Evolutionary conservation across 306 rosid species (phyloP).

Genomic region (Leucaena leucocephala): DNA sequence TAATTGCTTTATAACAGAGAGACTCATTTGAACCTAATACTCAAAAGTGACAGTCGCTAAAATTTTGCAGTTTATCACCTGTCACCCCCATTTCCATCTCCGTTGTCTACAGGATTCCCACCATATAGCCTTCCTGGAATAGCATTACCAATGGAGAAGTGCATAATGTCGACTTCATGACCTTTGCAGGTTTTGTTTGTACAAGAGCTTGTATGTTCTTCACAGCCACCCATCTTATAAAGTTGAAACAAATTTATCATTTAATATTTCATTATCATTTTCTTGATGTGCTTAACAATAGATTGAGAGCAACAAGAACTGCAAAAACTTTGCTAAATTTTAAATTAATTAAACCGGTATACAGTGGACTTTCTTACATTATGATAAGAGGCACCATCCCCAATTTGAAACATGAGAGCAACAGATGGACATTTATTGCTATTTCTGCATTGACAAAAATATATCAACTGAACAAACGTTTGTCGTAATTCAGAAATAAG

Average conservation of each 20-base stretch:
- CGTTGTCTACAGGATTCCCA: constrained; percentile 70
- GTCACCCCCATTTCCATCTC: constrained; percentile 79
- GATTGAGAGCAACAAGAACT: constrained; percentile 26
- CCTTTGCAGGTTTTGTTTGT: constrained; percentile 86
- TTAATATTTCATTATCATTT: constrained; percentile 26
- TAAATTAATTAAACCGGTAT: constrained; percentile 1
- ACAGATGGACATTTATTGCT: constrained; percentile 83
- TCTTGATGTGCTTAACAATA: neutral
- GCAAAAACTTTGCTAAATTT: neutral
- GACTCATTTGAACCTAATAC: constrained; percentile 32
- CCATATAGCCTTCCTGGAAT: constrained; percentile 95
- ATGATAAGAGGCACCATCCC: constrained; percentile 79
- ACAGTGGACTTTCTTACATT: constrained; percentile 52
- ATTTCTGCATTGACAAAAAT: constrained; percentile 54
- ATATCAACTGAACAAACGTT: constrained; percentile 35
- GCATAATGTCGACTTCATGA: constrained; percentile 94
- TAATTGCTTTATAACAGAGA: neutral
- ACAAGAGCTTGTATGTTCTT: constrained; percentile 68
- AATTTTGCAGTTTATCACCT: constrained; percentile 54
- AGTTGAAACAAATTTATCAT: constrained; percentile 25
- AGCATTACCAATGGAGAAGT: constrained; percentile 91
- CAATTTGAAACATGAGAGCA: constrained; percentile 94
- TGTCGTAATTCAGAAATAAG: constrained; percentile 7
- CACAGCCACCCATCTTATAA: constrained; percentile 93
- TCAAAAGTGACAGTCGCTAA: constrained; percentile 19